Percentiles rank a stretch among this genome's conserved stretches.
Conservation (phyloP, 352 stramenopile genomes). For the Phytopythium boreale region DNA sequence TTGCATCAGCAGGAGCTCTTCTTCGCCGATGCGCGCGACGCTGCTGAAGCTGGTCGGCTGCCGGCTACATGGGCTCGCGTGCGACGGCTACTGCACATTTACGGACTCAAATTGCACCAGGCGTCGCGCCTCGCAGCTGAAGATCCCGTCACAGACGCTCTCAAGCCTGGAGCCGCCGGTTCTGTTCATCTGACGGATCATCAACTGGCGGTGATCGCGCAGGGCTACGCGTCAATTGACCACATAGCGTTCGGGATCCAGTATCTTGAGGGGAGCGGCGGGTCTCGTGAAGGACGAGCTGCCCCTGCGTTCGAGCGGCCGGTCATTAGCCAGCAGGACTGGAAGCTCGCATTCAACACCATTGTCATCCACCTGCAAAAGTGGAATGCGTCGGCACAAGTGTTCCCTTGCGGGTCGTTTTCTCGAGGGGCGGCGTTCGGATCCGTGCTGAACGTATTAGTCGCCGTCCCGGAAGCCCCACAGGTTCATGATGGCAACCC, state of each 20-base stretch:
- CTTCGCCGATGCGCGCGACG: slow-evolving; percentile 30
- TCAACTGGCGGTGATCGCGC: slow-evolving; percentile 17
- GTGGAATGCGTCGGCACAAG: slow-evolving; percentile 40
- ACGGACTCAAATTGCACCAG: slow-evolving; percentile 42
- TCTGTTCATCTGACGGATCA: slow-evolving; percentile 18
- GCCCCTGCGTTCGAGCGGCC: slow-evolving; percentile 14
- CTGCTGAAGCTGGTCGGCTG: neutral
- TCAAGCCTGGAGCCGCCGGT: slow-evolving; percentile 1
- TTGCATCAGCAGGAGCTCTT: slow-evolving; percentile 64
- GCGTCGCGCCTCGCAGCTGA: slow-evolving; percentile 28
- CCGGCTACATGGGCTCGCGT: slow-evolving; percentile 34
- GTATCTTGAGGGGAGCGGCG: slow-evolving; percentile 15
- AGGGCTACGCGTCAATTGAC: slow-evolving; percentile 21
- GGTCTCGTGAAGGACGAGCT: neutral
- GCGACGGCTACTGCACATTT: slow-evolving; percentile 42
- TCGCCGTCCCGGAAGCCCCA: slow-evolving; percentile 23
- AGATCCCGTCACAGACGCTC: neutral
- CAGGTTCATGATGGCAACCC: neutral
- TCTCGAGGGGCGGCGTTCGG: slow-evolving; percentile 62
- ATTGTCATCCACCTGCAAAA: slow-evolving; percentile 61
- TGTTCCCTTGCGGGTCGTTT: slow-evolving; percentile 74
- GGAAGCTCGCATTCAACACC: slow-evolving; percentile 61
- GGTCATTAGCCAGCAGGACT: slow-evolving; percentile 52
- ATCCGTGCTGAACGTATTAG: slow-evolving; percentile 71
- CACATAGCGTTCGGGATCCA: slow-evolving; percentile 34